These are phyloP conservation scores for Wickerhamiella spandovensis DNA, from an alignment of 805 yeast genomes.

Conservation along the genomic window DNA sequence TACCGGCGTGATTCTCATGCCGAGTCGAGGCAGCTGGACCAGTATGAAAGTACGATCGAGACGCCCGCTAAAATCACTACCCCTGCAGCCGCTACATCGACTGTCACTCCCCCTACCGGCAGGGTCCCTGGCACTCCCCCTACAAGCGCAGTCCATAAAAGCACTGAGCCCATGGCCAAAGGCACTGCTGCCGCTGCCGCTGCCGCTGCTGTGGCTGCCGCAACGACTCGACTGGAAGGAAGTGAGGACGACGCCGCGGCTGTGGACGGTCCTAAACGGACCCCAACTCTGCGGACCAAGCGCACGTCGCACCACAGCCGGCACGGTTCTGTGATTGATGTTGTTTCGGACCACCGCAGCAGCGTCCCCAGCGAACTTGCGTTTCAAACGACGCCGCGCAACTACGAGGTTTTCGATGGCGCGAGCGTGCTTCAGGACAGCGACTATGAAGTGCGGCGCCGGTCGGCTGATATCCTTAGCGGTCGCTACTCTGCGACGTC, in stretches of 20 bases:
- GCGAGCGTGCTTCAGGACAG: not conserved
- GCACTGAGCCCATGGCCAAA: too few species aligned
- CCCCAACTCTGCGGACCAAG: not conserved
- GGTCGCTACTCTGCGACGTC: not conserved
- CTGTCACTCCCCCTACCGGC: too few species aligned
- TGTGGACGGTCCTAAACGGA: not conserved
- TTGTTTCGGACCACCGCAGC: not conserved
- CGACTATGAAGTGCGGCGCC: not conserved
- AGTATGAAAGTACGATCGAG: too few species aligned
- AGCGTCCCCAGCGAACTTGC: not conserved
- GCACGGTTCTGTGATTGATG: not conserved
- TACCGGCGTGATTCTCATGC: too few species aligned
- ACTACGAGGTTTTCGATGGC: not conserved
- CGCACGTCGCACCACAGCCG: not conserved
- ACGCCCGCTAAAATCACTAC: too few species aligned
- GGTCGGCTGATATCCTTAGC: not conserved
- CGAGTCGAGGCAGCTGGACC: too few species aligned
- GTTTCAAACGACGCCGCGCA: not conserved
- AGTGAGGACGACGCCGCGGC: not conserved
- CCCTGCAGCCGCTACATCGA: too few species aligned
- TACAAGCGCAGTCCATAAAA: too few species aligned
- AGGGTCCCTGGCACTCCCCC: too few species aligned
- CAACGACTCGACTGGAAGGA: not conserved
- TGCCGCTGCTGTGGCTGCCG: not conserved
- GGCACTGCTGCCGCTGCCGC: conserved; percentile 2